Evolutionary conservation across 1,139 yeast species (phyloP).

Genomic region (Blastobotrys capitulatus): DNA sequence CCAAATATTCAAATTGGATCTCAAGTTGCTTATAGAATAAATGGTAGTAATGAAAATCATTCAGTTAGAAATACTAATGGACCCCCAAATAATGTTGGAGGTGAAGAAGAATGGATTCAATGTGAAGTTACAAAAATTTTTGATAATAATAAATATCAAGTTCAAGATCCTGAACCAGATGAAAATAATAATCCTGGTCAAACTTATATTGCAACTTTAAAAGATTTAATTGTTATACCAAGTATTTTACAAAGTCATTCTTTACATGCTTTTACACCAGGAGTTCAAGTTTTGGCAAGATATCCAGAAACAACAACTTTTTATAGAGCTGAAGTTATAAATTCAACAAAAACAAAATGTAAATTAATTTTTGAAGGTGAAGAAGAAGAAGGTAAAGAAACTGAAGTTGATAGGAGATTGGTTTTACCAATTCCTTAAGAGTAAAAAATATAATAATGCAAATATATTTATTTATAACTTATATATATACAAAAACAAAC

Average conservation of each 20-base stretch:
- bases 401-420: constrained; percentile 80
- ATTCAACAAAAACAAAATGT: constrained; percentile 68
- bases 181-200: constrained; percentile 89
- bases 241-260: constrained; percentile 26
- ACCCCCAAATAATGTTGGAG: constrained; percentile 26
- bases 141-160: constrained; percentile 72
- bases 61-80: neutral
- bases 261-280: constrained; percentile 60
- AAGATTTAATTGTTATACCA: constrained; percentile 76
- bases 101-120: constrained; percentile 92
- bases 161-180: constrained; percentile 96
- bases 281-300: constrained; percentile 81
- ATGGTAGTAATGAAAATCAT: neutral
- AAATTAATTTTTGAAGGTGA: constrained; percentile 90
- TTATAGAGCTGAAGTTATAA: constrained; percentile 88
- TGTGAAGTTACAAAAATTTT: constrained; percentile 79
- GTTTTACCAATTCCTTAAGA: constrained; percentile 51
- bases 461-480: too few species aligned
- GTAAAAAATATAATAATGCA: too few species aligned
- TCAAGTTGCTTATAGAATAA: constrained; percentile 81
- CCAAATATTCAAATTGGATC: constrained; percentile 45
- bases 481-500: too few species aligned
- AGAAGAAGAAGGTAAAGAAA: constrained; percentile 93
- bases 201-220: constrained; percentile 72
- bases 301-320: constrained; percentile 98